These are phyloP conservation scores for Fraxinus baroniana DNA, from an alignment of 305 asterid genomes.

Conservation along the genomic window DNA sequence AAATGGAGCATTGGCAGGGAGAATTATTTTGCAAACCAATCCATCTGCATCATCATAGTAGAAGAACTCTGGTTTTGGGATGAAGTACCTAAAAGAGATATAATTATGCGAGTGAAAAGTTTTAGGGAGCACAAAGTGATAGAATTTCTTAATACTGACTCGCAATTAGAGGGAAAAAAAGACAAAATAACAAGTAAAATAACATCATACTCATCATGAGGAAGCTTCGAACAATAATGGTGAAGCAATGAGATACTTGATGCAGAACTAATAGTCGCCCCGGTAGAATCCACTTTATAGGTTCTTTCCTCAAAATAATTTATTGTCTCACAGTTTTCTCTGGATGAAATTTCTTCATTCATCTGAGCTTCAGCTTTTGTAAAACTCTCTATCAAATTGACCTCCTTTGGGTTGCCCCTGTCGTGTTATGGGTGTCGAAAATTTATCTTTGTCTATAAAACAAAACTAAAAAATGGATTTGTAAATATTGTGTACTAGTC, in stretches of 20 bases:
- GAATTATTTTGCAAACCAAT: constrained; percentile 62
- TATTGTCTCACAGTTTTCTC: constrained; percentile 42
- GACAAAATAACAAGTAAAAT: constrained; percentile 22
- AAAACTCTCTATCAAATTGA: constrained; percentile 63
- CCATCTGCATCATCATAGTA: constrained; percentile 70
- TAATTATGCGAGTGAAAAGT: neutral
- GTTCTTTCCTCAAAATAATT: constrained; percentile 57
- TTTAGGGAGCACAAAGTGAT: neutral
- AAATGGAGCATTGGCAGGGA: constrained; percentile 91
- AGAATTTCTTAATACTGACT: constrained; percentile 17
- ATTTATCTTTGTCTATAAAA: constrained; percentile 15
- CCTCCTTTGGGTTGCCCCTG: constrained; percentile 73
- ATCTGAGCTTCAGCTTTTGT: constrained; percentile 67
- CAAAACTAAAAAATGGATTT: constrained; percentile 15
- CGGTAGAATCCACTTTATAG: constrained; percentile 73
- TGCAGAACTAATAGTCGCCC: constrained; percentile 81
- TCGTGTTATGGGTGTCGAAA: constrained; percentile 25
- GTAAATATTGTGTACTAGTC: constrained; percentile 24
- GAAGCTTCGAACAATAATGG: constrained; percentile 89
- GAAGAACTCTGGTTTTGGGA: constrained; percentile 74
- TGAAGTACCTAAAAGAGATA: constrained; percentile 52
- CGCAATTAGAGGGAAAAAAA: neutral
- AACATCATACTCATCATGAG: constrained; percentile 87
- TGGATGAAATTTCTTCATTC: constrained; percentile 69
- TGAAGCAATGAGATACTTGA: constrained; percentile 82